Evolutionary conservation across 352 stramenopile genomes (phyloP).

Genomic region (Pythium periplocum): DNA sequence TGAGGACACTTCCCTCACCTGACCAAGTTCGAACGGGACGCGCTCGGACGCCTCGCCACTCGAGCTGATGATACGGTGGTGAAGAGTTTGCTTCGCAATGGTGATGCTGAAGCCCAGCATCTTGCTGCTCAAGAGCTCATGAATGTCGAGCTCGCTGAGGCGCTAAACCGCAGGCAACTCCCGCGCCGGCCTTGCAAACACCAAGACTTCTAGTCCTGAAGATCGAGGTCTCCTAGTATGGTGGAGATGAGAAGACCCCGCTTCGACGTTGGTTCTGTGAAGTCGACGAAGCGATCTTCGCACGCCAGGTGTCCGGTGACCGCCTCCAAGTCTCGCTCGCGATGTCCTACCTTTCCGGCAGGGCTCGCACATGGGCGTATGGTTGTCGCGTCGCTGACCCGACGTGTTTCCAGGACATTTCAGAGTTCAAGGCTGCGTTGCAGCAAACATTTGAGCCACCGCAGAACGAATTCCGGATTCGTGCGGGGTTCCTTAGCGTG

Average conservation of each 20-base stretch:
- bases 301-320: conserved; percentile 7
- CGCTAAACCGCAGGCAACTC: too few relatives aligned
- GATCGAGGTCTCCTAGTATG: conserved; percentile 7
- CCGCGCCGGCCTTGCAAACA: too few relatives aligned
- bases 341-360: conserved; percentile 6
- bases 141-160: too few relatives aligned
- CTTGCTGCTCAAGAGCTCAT: too few relatives aligned
- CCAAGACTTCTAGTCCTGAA: too few relatives aligned
- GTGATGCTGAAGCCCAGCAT: too few relatives aligned
- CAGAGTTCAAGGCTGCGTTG: conserved; percentile 10
- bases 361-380: not conserved
- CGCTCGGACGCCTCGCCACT: too few relatives aligned
- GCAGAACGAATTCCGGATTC: conserved; percentile 6
- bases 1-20: too few relatives aligned
- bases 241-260: not conserved
- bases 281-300: conserved; percentile 5
- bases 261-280: conserved; percentile 7
- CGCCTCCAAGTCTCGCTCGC: conserved; percentile 8
- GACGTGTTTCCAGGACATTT: conserved; percentile 5
- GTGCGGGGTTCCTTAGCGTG: conserved; percentile 10
- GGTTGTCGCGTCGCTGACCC: conserved; percentile 1
- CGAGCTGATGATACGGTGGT: too few relatives aligned
- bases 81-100: too few relatives aligned
- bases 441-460: conserved; percentile 9
- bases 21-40: too few relatives aligned